Base-by-base conservation (phyloP, 2,329 filamentous ascomycete species). In the Akanthomyces lecanii region DNA sequence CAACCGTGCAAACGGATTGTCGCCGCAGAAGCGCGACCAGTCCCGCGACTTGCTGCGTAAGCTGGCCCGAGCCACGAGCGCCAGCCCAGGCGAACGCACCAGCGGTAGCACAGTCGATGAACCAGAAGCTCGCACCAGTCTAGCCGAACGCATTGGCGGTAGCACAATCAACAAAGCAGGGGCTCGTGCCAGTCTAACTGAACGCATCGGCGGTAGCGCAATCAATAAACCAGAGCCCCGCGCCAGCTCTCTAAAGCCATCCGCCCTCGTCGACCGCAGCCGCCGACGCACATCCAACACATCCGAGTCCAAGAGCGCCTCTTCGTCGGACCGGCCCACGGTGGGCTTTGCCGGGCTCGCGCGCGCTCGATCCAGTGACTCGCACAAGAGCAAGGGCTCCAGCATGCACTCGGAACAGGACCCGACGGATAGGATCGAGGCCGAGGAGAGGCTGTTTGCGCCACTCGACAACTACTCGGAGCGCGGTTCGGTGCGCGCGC, bases 361-460 rank as follows among this genome's bases (percentile, higher is more conserved):
- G 47, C 76, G 79, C 59, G 73, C 71, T 59, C 69, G 72, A 14
- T 84, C 82, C 2, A 72, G 71, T 30, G 82, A 83, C 54, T 82
- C 82, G 48, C 68, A 74, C 56, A 77, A 76, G 66, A 78, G 79
- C 66, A 84, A 83, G 71, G 75, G 76, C 62, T 77, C 76, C 42
- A 83, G 80, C 69, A 72, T 77, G 68, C 74, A 78, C 63, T 85
- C 83, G 0, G 82, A 85, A 62, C 69, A 73, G 16, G 84, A 86
- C 65, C 83, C 84, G 5, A 81, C 78, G 1, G 82, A 83, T 66
- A 81, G 83, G 51, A 85, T 86, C 57, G 79, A 83, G 67, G 80
- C 77, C 11, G 84, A 86, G 71, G 79, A 81, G 73, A 80, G 78
- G 55, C 76, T 86, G 10, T 86, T 86, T 70, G 84, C 82, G 16